A percentile compares a stretch with the other conserved stretches of the same genome.
Conservation (phyloP, 1,284 basidiomycete species). For the Schizophyllum amplum region DNA sequence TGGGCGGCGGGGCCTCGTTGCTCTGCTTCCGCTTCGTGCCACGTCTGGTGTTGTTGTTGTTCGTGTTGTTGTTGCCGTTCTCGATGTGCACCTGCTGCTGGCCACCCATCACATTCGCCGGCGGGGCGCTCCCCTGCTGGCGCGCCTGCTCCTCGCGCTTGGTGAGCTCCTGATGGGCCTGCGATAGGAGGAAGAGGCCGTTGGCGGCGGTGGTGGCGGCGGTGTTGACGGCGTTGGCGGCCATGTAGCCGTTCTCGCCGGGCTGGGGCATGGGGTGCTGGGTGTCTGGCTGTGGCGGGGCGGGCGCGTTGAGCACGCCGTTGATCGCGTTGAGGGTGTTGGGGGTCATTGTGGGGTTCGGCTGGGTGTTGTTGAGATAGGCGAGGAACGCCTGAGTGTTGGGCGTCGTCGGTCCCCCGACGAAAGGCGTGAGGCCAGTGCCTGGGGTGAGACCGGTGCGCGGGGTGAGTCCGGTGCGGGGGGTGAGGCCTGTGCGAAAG, state of each 20-base stretch:
- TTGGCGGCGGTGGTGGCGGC: slow-evolving; percentile 73
- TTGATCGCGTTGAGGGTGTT: slow-evolving; percentile 83
- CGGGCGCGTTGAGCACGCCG: slow-evolving; percentile 49
- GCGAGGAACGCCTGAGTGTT: slow-evolving; percentile 90
- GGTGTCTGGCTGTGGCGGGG: slow-evolving; percentile 12
- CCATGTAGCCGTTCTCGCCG: slow-evolving; percentile 12
- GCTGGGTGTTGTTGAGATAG: slow-evolving; percentile 72
- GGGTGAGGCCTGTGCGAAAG: slow-evolving; percentile 83
- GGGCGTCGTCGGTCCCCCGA: slow-evolving; percentile 74
- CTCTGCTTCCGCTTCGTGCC: slow-evolving; percentile 58
- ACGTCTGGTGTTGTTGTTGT: slow-evolving; percentile 33
- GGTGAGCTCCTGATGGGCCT: slow-evolving; percentile 94
- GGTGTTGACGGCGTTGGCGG: slow-evolving; percentile 35
- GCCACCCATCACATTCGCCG: slow-evolving; percentile 3
- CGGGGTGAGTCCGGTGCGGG: slow-evolving; percentile 82
- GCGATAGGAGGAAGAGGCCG: slow-evolving; percentile 87
- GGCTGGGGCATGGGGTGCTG: slow-evolving; percentile 2
- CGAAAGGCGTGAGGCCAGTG: slow-evolving; percentile 78
- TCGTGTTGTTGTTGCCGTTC: neutral
- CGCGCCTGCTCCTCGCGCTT: slow-evolving; percentile 70
- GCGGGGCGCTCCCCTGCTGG: slow-evolving; percentile 17
- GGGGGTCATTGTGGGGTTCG: slow-evolving; percentile 79
- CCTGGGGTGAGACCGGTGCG: slow-evolving; percentile 75
- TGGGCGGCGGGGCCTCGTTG: neutral
- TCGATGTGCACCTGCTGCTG: neutral